phyloP scores from a whole-genome alignment of 768 basidiomycete species.

The Fomitopsis pulvina region DNA sequence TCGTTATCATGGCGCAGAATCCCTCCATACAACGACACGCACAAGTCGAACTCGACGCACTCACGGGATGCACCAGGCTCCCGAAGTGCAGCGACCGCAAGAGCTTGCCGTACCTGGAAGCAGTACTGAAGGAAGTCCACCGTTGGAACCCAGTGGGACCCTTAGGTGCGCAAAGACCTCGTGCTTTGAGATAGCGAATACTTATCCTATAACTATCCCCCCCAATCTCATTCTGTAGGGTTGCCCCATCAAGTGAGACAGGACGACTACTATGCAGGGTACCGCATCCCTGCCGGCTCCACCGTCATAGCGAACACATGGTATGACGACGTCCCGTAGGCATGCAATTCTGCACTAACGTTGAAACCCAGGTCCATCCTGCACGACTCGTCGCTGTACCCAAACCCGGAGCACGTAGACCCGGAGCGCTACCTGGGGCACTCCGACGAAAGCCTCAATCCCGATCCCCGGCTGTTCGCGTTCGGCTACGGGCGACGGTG shows the following conservation, averaged over 20 bases:
- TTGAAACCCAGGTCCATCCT: conserved; percentile 27
- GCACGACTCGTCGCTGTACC: conserved; percentile 31
- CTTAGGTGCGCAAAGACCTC: conserved; percentile 6
- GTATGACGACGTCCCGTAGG: background rate
- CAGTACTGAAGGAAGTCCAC: conserved; percentile 19
- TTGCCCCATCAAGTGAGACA: conserved; percentile 1
- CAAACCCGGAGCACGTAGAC: conserved; percentile 32
- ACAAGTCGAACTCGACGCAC: conserved; percentile 24
- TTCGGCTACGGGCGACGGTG: conserved; percentile 6
- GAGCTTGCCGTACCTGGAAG: conserved; percentile 6
- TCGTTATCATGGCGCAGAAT: conserved; percentile 25
- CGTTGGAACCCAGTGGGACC: conserved; percentile 24
- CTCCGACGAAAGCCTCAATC: background rate
- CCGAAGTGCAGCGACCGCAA: background rate
- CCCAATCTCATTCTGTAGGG: background rate
- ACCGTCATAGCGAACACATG: conserved; percentile 54
- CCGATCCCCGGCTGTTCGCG: background rate
- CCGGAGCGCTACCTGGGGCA: conserved; percentile 33
- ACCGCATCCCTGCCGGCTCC: conserved; percentile 53
- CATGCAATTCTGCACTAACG: background rate
- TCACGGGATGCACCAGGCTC: no score
- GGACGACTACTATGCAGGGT: conserved; percentile 52
- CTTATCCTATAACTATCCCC: background rate
- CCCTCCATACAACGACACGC: conserved; percentile 22
- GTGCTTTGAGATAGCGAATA: background rate